Evolutionary conservation across 1,284 basidiomycete genomes (phyloP).

Genomic region (Flammula alnicola): DNA sequence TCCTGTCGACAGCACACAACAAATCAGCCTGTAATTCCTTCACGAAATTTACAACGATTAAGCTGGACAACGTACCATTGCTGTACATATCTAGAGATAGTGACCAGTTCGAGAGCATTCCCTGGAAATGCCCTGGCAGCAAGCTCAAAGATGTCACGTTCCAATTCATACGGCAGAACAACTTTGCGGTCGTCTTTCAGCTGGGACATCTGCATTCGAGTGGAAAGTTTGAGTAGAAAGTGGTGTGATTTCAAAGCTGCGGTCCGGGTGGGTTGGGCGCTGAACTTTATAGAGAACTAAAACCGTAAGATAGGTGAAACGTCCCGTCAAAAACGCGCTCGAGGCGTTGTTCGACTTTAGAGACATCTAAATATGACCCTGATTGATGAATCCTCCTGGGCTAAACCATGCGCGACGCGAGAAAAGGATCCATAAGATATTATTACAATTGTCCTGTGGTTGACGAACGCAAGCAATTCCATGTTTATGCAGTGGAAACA

Average conservation of each 20-base stretch:
- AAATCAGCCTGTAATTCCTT: not conserved
- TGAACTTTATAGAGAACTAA: not conserved
- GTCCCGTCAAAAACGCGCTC: not conserved
- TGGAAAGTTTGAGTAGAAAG: not conserved
- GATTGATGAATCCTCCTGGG: too few relatives aligned
- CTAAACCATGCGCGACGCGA: too few relatives aligned
- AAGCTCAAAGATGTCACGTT: conserved; percentile 33
- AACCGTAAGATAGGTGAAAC: too few relatives aligned
- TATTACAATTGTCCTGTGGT: too few relatives aligned
- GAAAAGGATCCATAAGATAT: too few relatives aligned
- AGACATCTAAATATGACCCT: too few relatives aligned
- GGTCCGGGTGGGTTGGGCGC: not conserved
- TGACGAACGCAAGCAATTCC: too few relatives aligned
- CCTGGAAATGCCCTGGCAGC: conserved; percentile 23
- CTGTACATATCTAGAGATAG: conserved; percentile 28
- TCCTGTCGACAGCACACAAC: conserved; percentile 21
- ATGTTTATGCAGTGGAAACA: too few relatives aligned
- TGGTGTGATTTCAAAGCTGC: not conserved
- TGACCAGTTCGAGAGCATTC: conserved; percentile 24
- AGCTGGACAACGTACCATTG: conserved; percentile 33
- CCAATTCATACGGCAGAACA: conserved; percentile 31
- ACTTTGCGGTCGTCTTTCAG: not conserved
- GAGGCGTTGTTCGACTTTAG: not conserved
- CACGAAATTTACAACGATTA: not conserved
- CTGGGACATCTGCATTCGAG: not conserved